These are phyloP conservation scores for Penicillium fimorum DNA, from an alignment of 495 filamentous ascomycete genomes.

Conservation along the genomic window DNA sequence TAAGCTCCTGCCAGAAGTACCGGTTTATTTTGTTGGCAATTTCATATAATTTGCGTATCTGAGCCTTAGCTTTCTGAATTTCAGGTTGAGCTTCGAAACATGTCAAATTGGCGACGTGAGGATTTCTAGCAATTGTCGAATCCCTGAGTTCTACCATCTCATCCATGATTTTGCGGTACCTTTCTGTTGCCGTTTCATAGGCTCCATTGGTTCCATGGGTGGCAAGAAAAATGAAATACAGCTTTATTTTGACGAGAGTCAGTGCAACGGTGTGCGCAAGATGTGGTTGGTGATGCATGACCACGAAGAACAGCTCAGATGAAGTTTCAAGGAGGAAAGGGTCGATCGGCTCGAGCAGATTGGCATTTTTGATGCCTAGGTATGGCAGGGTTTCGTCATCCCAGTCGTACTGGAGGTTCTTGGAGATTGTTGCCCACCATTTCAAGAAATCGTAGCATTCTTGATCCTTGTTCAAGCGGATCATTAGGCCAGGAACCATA, in stretches of 20 bases:
- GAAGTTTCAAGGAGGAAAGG: background rate
- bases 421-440: conserved; percentile 39
- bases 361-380: conserved; percentile 28
- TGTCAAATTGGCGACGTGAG: background rate
- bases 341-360: conserved; percentile 26
- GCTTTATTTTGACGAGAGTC: conserved; percentile 16
- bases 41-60: conserved; percentile 6
- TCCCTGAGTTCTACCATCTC: background rate
- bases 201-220: no score
- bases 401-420: conserved; percentile 35
- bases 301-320: no score
- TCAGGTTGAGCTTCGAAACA: background rate
- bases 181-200: no score
- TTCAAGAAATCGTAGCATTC: conserved; percentile 57
- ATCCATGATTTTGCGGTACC: no score
- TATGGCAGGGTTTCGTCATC: conserved; percentile 28
- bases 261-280: conserved; percentile 1
- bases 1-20: conserved; percentile 6
- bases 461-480: conserved; percentile 50
- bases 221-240: background rate
- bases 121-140: background rate
- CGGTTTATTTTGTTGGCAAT: background rate
- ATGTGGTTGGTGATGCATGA: background rate
- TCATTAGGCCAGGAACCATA: conserved; percentile 39
- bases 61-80: background rate